Percentiles rank a stretch among this genome's conserved stretches.
Evolutionary conservation across 371 early-diverging fungal genomes (phyloP).

Genomic region (Mucor piriformis): DNA sequence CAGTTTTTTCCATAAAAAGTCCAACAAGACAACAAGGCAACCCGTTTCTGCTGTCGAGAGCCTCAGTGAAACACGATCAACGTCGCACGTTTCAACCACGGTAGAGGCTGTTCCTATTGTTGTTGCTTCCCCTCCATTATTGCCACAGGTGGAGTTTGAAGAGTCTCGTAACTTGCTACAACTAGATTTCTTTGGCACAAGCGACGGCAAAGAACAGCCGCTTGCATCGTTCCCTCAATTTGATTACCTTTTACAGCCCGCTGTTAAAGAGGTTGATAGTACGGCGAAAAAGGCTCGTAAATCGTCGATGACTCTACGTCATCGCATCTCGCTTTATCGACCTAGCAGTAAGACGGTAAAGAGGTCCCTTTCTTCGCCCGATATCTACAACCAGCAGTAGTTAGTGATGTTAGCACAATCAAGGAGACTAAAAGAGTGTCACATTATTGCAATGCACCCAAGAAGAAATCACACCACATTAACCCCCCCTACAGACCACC

Average conservation of each 20-base stretch:
- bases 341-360: slow-evolving; percentile 11
- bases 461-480: not conserved
- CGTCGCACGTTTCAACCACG: not conserved
- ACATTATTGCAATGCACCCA: no score
- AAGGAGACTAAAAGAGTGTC: not conserved
- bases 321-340: slow-evolving; percentile 12
- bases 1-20: not conserved
- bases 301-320: slow-evolving; percentile 7
- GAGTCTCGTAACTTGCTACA: slow-evolving; percentile 9
- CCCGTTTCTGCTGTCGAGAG: not conserved
- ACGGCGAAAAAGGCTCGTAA: slow-evolving; percentile 1
- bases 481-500: no score
- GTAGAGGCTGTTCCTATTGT: not conserved
- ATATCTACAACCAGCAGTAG: slow-evolving; percentile 7
- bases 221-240: slow-evolving; percentile 11
- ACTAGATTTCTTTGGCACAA: slow-evolving; percentile 12
- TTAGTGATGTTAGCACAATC: not conserved
- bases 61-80: not conserved
- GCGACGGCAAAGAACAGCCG: not conserved
- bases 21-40: no score
- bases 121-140: not conserved
- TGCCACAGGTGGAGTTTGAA: slow-evolving; percentile 16
- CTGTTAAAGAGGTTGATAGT: not conserved
- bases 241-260: slow-evolving; percentile 4
- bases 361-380: slow-evolving; percentile 12